Base-by-base conservation (phyloP, 2,329 filamentous ascomycete genomes). In the Colletotrichum coccodes region DNA sequence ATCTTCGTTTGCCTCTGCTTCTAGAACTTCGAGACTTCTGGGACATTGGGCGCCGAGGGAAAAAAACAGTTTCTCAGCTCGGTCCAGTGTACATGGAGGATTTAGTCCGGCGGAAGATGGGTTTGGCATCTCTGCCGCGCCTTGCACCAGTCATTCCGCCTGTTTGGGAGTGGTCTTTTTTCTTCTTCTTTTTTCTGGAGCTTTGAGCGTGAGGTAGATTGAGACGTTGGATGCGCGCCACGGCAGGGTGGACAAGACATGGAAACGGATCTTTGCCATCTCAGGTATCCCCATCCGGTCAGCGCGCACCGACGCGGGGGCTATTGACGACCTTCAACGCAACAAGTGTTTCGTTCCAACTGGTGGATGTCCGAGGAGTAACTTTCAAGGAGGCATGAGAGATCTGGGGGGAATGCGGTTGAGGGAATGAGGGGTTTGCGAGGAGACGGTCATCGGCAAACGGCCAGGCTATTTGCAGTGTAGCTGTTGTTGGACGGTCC, bases 31-130 rank as follows among this genome's bases (percentile, higher is more conserved):
- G 30, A 32, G 46, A n/a, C 21, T 28, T 18, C n/a, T n/a, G n/a
- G n/a, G n/a, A n/a, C n/a, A n/a, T n/a, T n/a, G n/a, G n/a, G n/a
- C n/a, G n/a, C n/a, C n/a, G n/a, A n/a, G n/a, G n/a, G n/a, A n/a
- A n/a, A n/a, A n/a, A n/a, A n/a, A n/a, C n/a, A n/a, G n/a, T n/a
- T n/a, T n/a, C n/a, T n/a, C n/a, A n/a, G n/a, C n/a, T n/a, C n/a
- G n/a, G n/a, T n/a, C n/a, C 34, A 14, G 52, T 26, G 52, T 18
- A 28, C 30, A 32, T 53, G 63, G 63, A 62, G 40, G 49, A 21
- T 60, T 49, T 49, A 40, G 49, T 50, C 44, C 57, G 57, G 42
- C 16, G 32, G 14, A 6, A 44, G 42, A 30, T 32, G 30, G 56
- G 34, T 23, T 14, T 14, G 46, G 14, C 46, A 16, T 34, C 9